Conservation (phyloP, 2,329 filamentous ascomycete genomes). For the Aureobasidium sp. region DNA sequence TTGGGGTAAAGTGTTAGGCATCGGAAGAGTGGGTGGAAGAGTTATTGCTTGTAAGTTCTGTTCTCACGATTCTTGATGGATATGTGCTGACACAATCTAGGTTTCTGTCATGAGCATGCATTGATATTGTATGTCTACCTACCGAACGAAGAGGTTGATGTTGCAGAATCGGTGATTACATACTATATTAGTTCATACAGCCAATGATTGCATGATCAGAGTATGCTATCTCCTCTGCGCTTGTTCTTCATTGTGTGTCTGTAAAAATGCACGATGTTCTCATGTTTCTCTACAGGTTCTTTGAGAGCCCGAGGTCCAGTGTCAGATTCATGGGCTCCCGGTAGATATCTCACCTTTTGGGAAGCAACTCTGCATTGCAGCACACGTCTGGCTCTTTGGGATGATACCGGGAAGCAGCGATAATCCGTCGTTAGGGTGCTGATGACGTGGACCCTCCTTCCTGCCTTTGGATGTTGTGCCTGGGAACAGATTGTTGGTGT, state of each 20-base stretch:
- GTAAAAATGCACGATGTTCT: neutral
- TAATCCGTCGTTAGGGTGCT: too few relatives aligned
- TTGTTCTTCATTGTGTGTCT: neutral
- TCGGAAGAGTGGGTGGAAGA: conserved; percentile 78
- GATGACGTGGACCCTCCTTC: too few relatives aligned
- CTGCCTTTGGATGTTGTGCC: too few relatives aligned
- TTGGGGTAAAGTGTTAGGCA: conserved; percentile 90
- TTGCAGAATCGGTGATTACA: conserved; percentile 70
- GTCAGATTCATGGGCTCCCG: neutral
- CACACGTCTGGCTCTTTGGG: too few relatives aligned
- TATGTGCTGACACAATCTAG: conserved; percentile 28
- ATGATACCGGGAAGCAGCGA: neutral
- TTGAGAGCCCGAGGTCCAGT: neutral
- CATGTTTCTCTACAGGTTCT: neutral
- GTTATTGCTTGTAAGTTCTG: conserved; percentile 73
- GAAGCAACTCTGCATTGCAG: neutral
- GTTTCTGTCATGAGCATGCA: conserved; percentile 71
- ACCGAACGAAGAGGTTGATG: conserved; percentile 60
- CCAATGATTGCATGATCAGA: conserved; percentile 21
- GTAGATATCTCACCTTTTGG: neutral
- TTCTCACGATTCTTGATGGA: neutral
- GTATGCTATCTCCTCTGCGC: neutral
- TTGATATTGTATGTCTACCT: conserved; percentile 79
- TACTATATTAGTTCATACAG: conserved; percentile 56
- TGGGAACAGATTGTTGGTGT: neutral